phyloP scores from a whole-genome alignment of 306 rosid species.

The Phaseolus lunatus region DNA sequence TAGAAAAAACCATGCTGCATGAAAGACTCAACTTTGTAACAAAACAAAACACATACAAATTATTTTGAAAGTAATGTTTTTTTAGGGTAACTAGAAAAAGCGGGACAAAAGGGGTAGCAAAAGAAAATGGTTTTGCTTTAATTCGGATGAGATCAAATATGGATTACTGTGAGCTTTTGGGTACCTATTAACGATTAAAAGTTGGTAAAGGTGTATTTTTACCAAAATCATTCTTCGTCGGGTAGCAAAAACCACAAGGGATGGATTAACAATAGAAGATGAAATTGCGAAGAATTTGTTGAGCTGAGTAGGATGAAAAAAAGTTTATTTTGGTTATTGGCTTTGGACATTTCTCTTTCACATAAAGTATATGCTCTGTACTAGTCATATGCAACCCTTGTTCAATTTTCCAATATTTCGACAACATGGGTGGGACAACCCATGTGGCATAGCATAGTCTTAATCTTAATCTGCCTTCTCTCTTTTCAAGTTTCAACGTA shows the following conservation, averaged over 20 bases:
- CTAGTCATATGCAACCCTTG: conserved; percentile 16
- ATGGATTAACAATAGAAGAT: conserved; percentile 27
- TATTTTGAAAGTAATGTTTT: not conserved
- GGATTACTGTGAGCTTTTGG: conserved; percentile 35
- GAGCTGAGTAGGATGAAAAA: conserved; percentile 29
- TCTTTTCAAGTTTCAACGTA: conserved; percentile 53
- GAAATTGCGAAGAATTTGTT: conserved; percentile 23
- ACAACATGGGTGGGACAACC: conserved; percentile 57
- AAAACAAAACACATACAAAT: not conserved
- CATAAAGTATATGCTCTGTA: conserved; percentile 31
- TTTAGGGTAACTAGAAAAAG: not conserved
- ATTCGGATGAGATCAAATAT: conserved; percentile 47
- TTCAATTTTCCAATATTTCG: conserved; percentile 43
- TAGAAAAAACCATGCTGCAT: not conserved
- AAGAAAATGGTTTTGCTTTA: conserved; percentile 50
- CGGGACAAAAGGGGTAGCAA: conserved; percentile 9
- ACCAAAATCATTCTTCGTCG: conserved; percentile 35
- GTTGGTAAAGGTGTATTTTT: conserved; percentile 42
- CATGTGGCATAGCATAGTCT: conserved; percentile 63
- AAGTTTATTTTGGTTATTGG: conserved; percentile 31
- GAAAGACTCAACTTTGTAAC: not conserved
- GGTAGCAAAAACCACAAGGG: conserved; percentile 3
- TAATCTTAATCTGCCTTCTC: conserved; percentile 36
- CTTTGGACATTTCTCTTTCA: conserved; percentile 19
- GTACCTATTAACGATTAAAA: conserved; percentile 30